Evolutionary conservation across 164 flowering plant species (phyloP), one percentile per base, ranked within the genome.

Genomic region (Chimonanthus salicifolius): DNA sequence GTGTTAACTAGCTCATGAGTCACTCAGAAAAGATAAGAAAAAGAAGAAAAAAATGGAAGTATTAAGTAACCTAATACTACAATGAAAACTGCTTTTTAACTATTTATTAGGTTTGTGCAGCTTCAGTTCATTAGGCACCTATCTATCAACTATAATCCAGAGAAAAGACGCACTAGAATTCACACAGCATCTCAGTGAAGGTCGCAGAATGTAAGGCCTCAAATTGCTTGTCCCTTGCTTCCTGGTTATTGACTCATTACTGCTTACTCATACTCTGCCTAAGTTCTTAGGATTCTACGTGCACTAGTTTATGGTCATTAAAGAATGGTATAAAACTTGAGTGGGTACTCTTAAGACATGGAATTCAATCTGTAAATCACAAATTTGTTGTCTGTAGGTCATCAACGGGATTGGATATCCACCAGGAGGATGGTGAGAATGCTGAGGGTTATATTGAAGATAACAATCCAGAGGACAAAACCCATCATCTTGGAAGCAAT

Each of bases 101-200:
- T 64, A 13, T 70, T 43, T 67, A 72, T 78, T 66, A 64, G 72
- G 46, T 71, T 9, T 45, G 4, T 65, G 76, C 84, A 87, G 87
- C 86, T 87, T 83, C 77, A 67, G 15, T 89, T 89, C 73, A 69
- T 82, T n/a, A 84, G 87, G 68, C 87, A 89, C 74, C 58, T 80
- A 21, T 82, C 90, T 54, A 74, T 71, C 21, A 72, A 67, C 76
- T 62, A 75, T 74, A 79, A 58, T 44, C 70, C 76, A 21, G 66
- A 18, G 82, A 78, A 48, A 60, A 62, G 46, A 69, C 72, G 64
- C 58, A 67, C 82, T 13, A 82, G 76, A 80, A 76, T 71, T 64
- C 62, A 18, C 21, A 63, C 13, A 46, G 33, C 68, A 54, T 18
- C 77, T 71, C 64, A n/a, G 45, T 21, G 75, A 68, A 72, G 74